Evolutionary conservation across 1,284 basidiomycete species (phyloP), one percentile per base, ranked within the genome.

Genomic region (Ceratobasidium sp.): DNA sequence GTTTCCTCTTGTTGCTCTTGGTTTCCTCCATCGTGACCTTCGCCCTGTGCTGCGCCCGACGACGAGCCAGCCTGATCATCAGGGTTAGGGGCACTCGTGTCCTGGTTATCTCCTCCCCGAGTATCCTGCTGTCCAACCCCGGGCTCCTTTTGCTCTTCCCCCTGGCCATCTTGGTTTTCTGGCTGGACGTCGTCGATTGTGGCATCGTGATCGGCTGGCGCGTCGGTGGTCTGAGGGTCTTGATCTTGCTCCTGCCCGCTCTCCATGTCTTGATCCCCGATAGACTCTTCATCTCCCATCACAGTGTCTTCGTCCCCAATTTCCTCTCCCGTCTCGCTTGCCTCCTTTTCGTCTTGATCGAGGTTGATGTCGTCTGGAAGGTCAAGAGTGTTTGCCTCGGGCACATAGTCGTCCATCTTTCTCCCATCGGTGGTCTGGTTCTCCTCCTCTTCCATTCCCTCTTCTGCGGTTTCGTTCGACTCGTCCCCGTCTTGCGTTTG

Each of bases 341-440:
- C 81, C 29, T 76, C 74, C 38, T 79, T 78, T 22, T 80, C 80
- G 50, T 79, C 80, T 42, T 81, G 77, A n/a, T 80, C 87, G 5
- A 96, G 78, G 69, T 93, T 82, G 77, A 96, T 82, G 73, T 94
- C 88, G 42, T 94, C 92, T 0, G 94, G 94, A 15, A 96, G 82
- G 75, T 96, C 91, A 57, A 96, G 83, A 2, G 87, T 88, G 64
- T 94, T 84, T 5, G 87, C 88, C 74, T 95, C 91, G 25, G 85
- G 87, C 65, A 92, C 79, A 70, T 87, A 82, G 27, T 91, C 84
- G 72, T 92, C 88, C 77, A 92, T 84, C 1, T 90, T 86, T 4
- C 82, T 80, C 60, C 80, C 79, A 45, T 87, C 86, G 29, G 90
- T 90, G 58, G 77, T 70, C 80, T 82, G 27, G 77, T 79, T 71